A percentile compares a stretch with the other conserved stretches of the same genome.
Evolutionary conservation across 345 rosid species (phyloP).

Genomic region (Hypericum androsaemum): DNA sequence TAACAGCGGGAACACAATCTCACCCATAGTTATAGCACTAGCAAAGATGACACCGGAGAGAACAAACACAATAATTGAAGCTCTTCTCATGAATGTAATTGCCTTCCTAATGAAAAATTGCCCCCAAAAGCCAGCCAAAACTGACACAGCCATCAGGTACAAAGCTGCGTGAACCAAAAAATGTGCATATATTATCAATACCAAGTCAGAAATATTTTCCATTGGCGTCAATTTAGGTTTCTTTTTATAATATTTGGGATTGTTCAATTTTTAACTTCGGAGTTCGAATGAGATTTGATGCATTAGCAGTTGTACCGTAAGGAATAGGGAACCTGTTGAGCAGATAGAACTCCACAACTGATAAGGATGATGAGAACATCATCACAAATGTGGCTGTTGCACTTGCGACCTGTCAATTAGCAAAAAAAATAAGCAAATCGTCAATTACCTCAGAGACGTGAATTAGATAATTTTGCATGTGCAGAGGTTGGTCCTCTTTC

Average conservation of each 20-base stretch:
- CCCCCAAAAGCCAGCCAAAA: conserved; percentile 87
- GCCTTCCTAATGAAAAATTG: conserved; percentile 65
- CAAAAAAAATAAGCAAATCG: background rate
- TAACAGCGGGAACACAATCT: background rate
- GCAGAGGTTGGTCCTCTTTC: no score
- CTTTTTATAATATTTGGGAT: no score
- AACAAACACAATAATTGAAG: conserved; percentile 61
- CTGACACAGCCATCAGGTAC: conserved; percentile 51
- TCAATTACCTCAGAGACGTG: background rate
- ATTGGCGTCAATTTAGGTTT: no score
- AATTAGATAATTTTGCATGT: no score
- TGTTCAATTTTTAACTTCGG: no score
- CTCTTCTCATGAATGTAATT: conserved; percentile 42
- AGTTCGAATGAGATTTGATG: no score
- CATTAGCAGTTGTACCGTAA: conserved; percentile 39
- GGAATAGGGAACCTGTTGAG: conserved; percentile 94
- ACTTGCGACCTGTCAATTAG: conserved; percentile 61
- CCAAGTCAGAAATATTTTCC: no score
- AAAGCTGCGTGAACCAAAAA: conserved; percentile 33
- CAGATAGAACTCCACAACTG: conserved; percentile 88
- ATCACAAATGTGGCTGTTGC: conserved; percentile 97
- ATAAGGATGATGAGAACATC: conserved; percentile 94
- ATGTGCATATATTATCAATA: no score
- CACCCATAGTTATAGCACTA: conserved; percentile 82
- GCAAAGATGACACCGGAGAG: conserved; percentile 78